Conservation (phyloP, 148 eudicot species). For the Cornus florida region DNA sequence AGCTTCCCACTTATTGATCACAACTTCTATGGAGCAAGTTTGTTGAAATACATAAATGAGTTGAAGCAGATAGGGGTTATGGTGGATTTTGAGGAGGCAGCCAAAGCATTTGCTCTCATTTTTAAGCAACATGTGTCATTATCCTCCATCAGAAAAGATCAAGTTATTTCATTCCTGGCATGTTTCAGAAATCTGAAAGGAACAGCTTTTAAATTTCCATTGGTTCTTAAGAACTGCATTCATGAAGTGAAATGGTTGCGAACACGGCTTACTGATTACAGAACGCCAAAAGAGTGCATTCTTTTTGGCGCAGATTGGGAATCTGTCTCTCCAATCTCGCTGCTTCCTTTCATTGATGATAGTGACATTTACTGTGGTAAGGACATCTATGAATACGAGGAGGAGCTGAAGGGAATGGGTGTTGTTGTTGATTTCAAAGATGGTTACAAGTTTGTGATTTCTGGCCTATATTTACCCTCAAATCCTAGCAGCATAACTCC, state of each 20-base stretch:
- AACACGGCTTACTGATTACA: too few relatives aligned
- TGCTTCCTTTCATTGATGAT: conserved; percentile 67
- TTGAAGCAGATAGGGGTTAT: conserved; percentile 42
- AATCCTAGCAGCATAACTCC: conserved; percentile 37
- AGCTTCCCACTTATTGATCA: too few relatives aligned
- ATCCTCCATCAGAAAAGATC: conserved; percentile 30
- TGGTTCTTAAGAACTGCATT: conserved; percentile 33
- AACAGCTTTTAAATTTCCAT: conserved; percentile 18
- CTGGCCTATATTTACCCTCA: conserved; percentile 34
- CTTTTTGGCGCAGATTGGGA: conserved; percentile 47
- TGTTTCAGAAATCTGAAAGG: conserved; percentile 35
- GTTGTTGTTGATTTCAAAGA: conserved; percentile 42
- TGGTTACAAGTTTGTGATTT: conserved; percentile 36
- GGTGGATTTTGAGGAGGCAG: conserved; percentile 42
- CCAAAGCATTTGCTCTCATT: conserved; percentile 32
- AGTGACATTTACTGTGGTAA: conserved; percentile 41
- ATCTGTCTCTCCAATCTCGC: conserved; percentile 40
- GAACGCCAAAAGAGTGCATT: conserved; percentile 52
- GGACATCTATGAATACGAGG: conserved; percentile 33
- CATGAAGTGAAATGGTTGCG: conserved; percentile 48
- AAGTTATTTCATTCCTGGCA: conserved; percentile 33
- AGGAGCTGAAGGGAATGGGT: conserved; percentile 45
- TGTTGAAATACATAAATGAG: too few relatives aligned
- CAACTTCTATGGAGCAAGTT: conserved; percentile 33
- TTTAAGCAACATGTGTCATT: conserved; percentile 42